phyloP scores from a whole-genome alignment of 176 grass and related monocot genomes.

The Cenchrus fungigraminus region DNA sequence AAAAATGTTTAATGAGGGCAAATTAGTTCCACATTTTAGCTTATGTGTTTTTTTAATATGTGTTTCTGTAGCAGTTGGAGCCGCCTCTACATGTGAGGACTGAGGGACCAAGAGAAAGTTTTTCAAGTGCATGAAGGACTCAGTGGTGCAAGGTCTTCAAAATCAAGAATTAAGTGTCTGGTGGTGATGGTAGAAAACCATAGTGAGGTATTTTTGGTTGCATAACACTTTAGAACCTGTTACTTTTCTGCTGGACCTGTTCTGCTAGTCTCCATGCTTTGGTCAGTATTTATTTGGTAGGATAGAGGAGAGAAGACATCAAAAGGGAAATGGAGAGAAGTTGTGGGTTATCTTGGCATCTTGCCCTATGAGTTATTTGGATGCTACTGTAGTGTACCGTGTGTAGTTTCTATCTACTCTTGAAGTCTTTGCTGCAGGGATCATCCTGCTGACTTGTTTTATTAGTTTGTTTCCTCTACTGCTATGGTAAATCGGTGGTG shows the following conservation, averaged over 20 bases:
- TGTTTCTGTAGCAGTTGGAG: slow-evolving; percentile 14
- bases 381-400: background rate
- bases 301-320: background rate
- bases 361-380: background rate
- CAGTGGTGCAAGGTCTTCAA: background rate
- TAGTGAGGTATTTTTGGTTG: background rate
- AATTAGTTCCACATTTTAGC: background rate
- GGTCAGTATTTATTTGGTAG: background rate
- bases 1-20: background rate
- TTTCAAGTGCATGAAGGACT: background rate
- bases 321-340: background rate
- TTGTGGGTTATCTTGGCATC: background rate
- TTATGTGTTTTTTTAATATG: background rate
- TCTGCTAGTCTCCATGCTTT: background rate
- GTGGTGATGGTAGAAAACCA: background rate
- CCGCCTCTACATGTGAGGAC: background rate
- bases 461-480: background rate
- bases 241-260: background rate
- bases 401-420: background rate
- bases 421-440: background rate
- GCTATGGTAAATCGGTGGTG: background rate
- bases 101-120: background rate
- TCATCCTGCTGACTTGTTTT: background rate
- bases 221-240: background rate
- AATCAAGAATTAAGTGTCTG: background rate